Evolutionary conservation across 1,139 yeast species (phyloP).

Genomic region (Geotrichum reessii): DNA sequence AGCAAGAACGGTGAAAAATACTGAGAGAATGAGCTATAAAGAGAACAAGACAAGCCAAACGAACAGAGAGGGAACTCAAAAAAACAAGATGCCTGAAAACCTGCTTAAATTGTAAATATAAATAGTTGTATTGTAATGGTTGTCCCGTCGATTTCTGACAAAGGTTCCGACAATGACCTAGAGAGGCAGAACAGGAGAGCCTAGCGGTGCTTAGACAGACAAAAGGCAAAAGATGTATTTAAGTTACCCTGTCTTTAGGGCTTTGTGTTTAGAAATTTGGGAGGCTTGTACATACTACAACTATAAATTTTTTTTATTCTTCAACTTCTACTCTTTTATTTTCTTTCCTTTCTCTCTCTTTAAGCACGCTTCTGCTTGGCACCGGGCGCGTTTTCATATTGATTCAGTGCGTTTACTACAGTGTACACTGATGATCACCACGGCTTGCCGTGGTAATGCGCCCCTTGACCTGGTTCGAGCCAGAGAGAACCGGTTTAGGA

Average conservation of each 20-base stretch:
- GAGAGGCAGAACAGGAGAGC: neutral
- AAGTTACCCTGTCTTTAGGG: constrained; percentile 1
- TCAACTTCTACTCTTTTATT: neutral
- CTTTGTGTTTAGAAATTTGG: neutral
- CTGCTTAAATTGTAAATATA: neutral
- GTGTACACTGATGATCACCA: constrained; percentile 8
- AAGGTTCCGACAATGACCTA: neutral
- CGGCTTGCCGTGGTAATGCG: neutral
- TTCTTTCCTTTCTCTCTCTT: constrained; percentile 1
- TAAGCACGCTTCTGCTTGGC: neutral
- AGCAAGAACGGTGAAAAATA: neutral
- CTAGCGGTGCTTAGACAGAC: neutral
- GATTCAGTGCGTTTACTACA: constrained; percentile 11
- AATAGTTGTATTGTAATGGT: neutral
- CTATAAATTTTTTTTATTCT: neutral
- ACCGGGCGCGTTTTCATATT: neutral
- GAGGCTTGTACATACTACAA: neutral
- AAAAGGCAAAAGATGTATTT: neutral
- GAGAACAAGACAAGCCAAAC: neutral
- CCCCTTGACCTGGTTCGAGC: neutral
- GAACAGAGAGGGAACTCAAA: neutral
- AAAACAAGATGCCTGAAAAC: neutral
- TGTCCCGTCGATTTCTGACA: neutral
- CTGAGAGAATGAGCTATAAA: neutral
- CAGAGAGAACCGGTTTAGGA: neutral